Base-by-base conservation (phyloP, 371 early-diverging fungal genomes). In the Rhizomucor miehei region DNA sequence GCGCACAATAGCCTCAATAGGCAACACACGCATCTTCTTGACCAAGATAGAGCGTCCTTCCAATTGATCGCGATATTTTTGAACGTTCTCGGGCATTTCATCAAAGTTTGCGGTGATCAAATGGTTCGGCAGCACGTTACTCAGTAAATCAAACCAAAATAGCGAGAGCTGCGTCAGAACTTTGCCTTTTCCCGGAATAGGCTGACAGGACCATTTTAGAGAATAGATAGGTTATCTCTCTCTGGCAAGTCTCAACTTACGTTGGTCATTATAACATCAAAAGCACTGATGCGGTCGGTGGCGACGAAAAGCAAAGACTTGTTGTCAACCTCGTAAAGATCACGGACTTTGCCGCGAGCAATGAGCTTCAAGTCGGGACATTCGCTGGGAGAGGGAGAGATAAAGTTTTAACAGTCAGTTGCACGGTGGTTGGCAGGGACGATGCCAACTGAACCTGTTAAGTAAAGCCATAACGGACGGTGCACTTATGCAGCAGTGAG, bases 181-280 rank as follows among this genome's bases (percentile, higher is more conserved):
- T 70, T 94, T 94, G 65, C 99, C 99, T 75, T 98, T 98, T 60
- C 89, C 89, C 10, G 93, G 83, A 62, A 98, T 92, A 20, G 92
- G 88, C 94, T 93, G 36, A 43, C 16, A 37, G 14, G 44, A 49
- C 6, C 14, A 12, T 25, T 35, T 56, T 49, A 23, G 34, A 16
- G 16, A 37, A 29, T n/a, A 1, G 24, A 19, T 6, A 40, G 4
- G 4, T 12, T 12, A 14, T 6, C 19, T 41, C 19, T 3, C 6
- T 12, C 4, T 41, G 23, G 17, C 46, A 46, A n/a, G 52, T 21
- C 35, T 6, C 29, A 29, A 55, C 85, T 64, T 83, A 95, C 95
- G 54, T 93, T 93, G 60, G 91, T 90, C 98, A 98, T 94, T 59
- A 97, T 92, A 44, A 98, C 97, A 60, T 98, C 99, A 77, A 89